Percentiles rank a stretch among this genome's conserved stretches.
These are phyloP conservation scores for Volutella citrinella DNA, from an alignment of 2,329 filamentous ascomycete species.

Conservation along the genomic window DNA sequence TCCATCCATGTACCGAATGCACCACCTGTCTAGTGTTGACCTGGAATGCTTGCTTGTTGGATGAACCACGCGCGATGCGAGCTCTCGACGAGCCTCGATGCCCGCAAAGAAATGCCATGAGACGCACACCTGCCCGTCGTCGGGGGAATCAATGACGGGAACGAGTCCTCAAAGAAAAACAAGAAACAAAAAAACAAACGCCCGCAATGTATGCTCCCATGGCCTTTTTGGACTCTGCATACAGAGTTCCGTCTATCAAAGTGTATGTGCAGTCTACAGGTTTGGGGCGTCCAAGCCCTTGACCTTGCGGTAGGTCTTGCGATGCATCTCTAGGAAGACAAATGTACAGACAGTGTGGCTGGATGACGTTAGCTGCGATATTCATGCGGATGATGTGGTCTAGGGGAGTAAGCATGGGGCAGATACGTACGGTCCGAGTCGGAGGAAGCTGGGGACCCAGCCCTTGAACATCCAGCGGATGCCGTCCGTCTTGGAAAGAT, in stretches of 20 bases:
- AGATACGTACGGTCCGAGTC: conserved; percentile 57
- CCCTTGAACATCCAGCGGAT: conserved; percentile 84
- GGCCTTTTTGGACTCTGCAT: conserved; percentile 10
- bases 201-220: conserved; percentile 15
- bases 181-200: conserved; percentile 20
- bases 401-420: neutral
- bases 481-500: conserved; percentile 70
- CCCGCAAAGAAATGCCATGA: too few relatives aligned
- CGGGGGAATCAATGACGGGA: too few relatives aligned
- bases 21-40: conserved; percentile 12
- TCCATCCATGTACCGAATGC: conserved; percentile 23
- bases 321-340: conserved; percentile 82
- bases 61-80: too few relatives aligned
- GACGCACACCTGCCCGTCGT: too few relatives aligned
- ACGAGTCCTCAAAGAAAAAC: too few relatives aligned
- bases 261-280: conserved; percentile 22
- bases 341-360: conserved; percentile 85
- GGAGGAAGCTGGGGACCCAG: conserved; percentile 75
- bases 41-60: too few relatives aligned
- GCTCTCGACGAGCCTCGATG: too few relatives aligned
- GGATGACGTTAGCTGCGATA: conserved; percentile 35
- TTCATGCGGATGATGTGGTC: conserved; percentile 85
- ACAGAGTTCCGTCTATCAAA: too few relatives aligned
- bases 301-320: conserved; percentile 66
- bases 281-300: conserved; percentile 34